Conservation (phyloP, 345 rosid species). For the Cardamine chenopodiifolia region DNA sequence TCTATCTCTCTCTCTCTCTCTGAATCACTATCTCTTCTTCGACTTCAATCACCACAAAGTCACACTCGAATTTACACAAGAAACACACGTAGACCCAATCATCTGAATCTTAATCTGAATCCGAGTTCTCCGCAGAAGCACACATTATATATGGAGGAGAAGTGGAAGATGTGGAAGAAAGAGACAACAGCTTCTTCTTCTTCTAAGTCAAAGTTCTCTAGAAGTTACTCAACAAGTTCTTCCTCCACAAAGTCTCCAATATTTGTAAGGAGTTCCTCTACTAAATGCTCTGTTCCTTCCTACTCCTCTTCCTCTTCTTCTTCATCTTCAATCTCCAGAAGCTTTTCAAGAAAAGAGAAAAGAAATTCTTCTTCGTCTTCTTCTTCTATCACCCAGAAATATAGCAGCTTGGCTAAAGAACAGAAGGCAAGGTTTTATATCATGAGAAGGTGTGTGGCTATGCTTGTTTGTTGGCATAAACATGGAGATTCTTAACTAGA, state of each 20-base stretch:
- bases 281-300: constrained; percentile 47
- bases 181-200: constrained; percentile 49
- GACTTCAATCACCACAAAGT: constrained; percentile 34
- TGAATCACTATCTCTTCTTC: constrained; percentile 28
- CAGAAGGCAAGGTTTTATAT: constrained; percentile 95
- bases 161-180: constrained; percentile 69
- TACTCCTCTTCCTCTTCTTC: constrained; percentile 42
- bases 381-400: constrained; percentile 64
- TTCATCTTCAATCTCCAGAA: constrained; percentile 61
- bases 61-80: constrained; percentile 20
- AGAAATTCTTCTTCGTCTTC: constrained; percentile 45
- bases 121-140: constrained; percentile 2
- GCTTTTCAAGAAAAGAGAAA: constrained; percentile 58
- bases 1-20: constrained; percentile 26
- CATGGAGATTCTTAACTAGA: constrained; percentile 73
- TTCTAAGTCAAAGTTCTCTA: constrained; percentile 54
- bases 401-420: constrained; percentile 89
- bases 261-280: constrained; percentile 57
- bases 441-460: constrained; percentile 96
- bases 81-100: constrained; percentile 25
- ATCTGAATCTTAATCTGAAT: constrained; percentile 16
- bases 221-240: constrained; percentile 75
- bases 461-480: constrained; percentile 99
- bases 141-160: constrained; percentile 67
- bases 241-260: constrained; percentile 65